Evolutionary conservation across 1,139 yeast genomes (phyloP).

Genomic region (Geotrichum candidum): DNA sequence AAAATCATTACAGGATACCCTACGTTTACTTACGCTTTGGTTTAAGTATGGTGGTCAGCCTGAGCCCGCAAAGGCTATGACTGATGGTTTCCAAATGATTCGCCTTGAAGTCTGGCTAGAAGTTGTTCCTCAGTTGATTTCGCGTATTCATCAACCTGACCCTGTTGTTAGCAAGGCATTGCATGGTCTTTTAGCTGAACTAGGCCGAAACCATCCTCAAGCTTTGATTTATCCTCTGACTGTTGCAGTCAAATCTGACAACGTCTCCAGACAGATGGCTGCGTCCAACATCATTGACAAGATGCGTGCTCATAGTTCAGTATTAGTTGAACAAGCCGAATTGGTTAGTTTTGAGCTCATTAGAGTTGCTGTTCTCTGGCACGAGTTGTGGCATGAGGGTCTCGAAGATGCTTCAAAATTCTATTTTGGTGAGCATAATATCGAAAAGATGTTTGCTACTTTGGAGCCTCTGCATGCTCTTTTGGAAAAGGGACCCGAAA

Average conservation of each 20-base stretch:
- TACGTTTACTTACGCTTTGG: constrained; percentile 88
- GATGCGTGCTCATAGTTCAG: constrained; percentile 82
- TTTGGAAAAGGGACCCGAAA: constrained; percentile 64
- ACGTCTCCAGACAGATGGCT: constrained; percentile 81
- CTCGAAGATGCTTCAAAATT: constrained; percentile 92
- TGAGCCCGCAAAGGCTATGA: constrained; percentile 86
- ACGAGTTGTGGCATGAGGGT: constrained; percentile 97
- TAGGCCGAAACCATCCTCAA: constrained; percentile 95
- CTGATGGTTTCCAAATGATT: constrained; percentile 85
- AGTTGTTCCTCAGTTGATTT: constrained; percentile 90
- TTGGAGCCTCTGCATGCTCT: constrained; percentile 74
- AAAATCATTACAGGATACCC: constrained; percentile 85
- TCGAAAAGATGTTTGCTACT: constrained; percentile 89
- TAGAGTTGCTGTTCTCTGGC: constrained; percentile 94
- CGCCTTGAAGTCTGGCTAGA: constrained; percentile 92
- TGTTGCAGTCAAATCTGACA: constrained; percentile 92
- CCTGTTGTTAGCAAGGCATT: constrained; percentile 75
- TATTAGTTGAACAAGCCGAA: constrained; percentile 85
- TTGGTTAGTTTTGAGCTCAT: constrained; percentile 89
- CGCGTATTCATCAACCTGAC: constrained; percentile 94
- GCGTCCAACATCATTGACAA: constrained; percentile 88
- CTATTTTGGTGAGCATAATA: constrained; percentile 90
- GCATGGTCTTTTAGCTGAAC: constrained; percentile 72
- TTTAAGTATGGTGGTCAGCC: constrained; percentile 90
- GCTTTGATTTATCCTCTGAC: constrained; percentile 93